Conservation (phyloP, 192 early-diverging fungal species). For the Coemansia sp. region DNA sequence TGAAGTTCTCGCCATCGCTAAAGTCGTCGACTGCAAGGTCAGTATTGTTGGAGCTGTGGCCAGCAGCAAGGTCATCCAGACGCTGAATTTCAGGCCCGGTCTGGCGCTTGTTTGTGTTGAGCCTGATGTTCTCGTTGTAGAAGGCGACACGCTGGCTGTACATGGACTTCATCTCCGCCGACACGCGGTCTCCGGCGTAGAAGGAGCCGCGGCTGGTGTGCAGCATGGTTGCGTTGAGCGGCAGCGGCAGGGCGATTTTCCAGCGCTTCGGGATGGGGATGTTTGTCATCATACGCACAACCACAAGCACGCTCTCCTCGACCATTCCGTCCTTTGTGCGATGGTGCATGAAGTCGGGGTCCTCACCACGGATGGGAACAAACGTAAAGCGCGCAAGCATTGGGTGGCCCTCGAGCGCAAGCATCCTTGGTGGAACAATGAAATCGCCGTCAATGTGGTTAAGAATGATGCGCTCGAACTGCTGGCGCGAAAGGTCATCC, state of each 20-base stretch:
- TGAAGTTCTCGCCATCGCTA: conserved; percentile 26
- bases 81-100: conserved; percentile 25
- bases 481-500: conserved; percentile 36
- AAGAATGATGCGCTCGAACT: conserved; percentile 43
- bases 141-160: conserved; percentile 38
- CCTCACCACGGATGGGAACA: conserved; percentile 44
- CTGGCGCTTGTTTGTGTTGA: conserved; percentile 29
- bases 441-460: conserved; percentile 52
- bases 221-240: conserved; percentile 35
- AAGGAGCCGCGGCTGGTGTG: conserved; percentile 47
- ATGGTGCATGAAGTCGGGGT: conserved; percentile 39
- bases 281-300: conserved; percentile 41
- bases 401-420: conserved; percentile 23
- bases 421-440: conserved; percentile 29
- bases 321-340: conserved; percentile 46
- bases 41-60: conserved; percentile 33
- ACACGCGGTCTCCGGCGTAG: conserved; percentile 36
- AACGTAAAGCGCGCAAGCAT: conserved; percentile 46
- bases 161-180: conserved; percentile 44
- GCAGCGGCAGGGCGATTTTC: conserved; percentile 38
- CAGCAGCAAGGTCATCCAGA: conserved; percentile 42
- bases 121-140: conserved; percentile 48
- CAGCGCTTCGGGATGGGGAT: conserved; percentile 45
- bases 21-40: conserved; percentile 19
- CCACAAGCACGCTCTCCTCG: conserved; percentile 40